phyloP scores from a whole-genome alignment of 495 filamentous ascomycete species.

The Astrocystis sublimbata region DNA sequence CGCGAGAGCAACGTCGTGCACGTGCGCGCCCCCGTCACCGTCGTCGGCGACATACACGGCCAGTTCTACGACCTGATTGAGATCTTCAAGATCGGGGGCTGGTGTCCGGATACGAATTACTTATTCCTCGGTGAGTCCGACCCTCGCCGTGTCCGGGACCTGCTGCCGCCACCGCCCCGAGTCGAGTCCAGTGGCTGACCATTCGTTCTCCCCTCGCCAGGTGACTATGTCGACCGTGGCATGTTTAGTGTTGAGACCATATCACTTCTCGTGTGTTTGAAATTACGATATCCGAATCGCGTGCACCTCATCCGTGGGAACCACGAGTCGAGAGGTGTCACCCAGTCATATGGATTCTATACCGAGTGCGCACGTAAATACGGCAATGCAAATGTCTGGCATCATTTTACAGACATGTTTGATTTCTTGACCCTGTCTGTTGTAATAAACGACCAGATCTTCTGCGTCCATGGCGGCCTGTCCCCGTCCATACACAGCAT shows the following conservation, averaged over 20 bases:
- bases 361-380: conserved; percentile 98
- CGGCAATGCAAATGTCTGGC: conserved; percentile 97
- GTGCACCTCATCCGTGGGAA: conserved; percentile 95
- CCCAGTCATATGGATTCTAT: conserved; percentile 98
- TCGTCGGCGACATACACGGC: conserved; percentile 97
- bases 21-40: conserved; percentile 93
- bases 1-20: conserved; percentile 99
- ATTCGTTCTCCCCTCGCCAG: conserved; percentile 40
- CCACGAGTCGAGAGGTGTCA: conserved; percentile 95
- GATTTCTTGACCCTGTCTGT: conserved; percentile 95
- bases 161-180: no score
- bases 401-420: conserved; percentile 99
- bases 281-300: conserved; percentile 87
- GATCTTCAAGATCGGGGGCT: conserved; percentile 97
- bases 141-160: background rate
- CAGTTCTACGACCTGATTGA: conserved; percentile 99
- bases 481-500: conserved; percentile 97
- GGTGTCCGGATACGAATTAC: conserved; percentile 96
- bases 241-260: conserved; percentile 98
- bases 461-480: conserved; percentile 94
- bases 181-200: conserved; percentile 1
- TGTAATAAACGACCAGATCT: conserved; percentile 97
- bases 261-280: conserved; percentile 90
- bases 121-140: conserved; percentile 78
- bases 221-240: conserved; percentile 96